Base-by-base conservation (phyloP, 305 asterid species). In the Fraxinus latifolia region DNA sequence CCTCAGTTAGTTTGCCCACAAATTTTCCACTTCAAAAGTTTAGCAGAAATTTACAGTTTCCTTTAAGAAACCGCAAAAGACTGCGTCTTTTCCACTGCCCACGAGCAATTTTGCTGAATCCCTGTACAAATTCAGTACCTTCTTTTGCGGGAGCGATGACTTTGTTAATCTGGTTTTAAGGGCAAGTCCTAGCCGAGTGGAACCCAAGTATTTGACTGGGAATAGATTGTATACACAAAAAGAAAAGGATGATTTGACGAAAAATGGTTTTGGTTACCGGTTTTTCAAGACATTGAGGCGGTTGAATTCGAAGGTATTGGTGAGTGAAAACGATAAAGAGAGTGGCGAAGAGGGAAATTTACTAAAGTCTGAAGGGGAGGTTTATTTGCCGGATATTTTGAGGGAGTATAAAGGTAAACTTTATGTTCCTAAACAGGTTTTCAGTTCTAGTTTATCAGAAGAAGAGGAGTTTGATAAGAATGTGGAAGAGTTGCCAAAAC, bases 401-500 rank as follows among this genome's bases (percentile, higher is more conserved):
- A 86, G 90, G 88, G 88, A 87, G 79, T 83, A 85, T 83, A 89
- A 84, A 62, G 90, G 92, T 70, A 87, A 86, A 70, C 82, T 89
- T 42, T 89, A 87, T 85, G 92, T 89, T 62, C 92, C 92, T 8
- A 89, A 87, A 78, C 90, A 87, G 79, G 88, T 91, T 33, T 96
- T 94, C 42, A 89, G 89, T 82, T 84, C 90, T 37, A 89, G 55
- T 87, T 86, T 96, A 65, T 91, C 98, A 0, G 98, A 96, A 84
- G 99, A 94, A 79, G 97, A 93, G 83, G 93, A 90, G 84, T 96
- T 96, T 32, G 91, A 92, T 77, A 91, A 88, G 89, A 87, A 82
- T 79, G 89, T 93, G 82, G 89, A 91, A 82, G 97, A 91, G 88
- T 84, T 94, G 87, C 98, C 99, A 2, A 90, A 77, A 80, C 80